Evolutionary conservation across 2,329 filamentous ascomycete genomes (phyloP).

Genomic region (Coniochaeta pulveracea): DNA sequence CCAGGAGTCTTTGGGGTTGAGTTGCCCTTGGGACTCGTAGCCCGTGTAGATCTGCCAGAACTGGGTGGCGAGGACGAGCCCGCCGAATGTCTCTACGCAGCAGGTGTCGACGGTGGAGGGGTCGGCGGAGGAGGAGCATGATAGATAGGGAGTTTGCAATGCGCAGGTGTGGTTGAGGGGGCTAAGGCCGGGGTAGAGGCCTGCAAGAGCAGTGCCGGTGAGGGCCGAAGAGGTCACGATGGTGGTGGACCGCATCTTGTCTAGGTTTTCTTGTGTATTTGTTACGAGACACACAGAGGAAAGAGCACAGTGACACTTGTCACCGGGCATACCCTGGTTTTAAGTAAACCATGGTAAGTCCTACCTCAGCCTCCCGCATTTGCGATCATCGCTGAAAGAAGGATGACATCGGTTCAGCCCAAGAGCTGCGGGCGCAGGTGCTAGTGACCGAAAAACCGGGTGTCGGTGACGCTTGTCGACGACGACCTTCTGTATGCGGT

Average conservation of each 20-base stretch:
- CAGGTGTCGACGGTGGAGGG: conserved; percentile 42
- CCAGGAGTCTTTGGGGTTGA: conserved; percentile 45
- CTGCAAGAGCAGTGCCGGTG: neutral
- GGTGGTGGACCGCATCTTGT: no score
- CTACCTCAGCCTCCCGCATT: no score
- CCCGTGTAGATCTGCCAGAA: conserved; percentile 57
- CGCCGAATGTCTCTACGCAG: conserved; percentile 55
- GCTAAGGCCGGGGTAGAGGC: neutral
- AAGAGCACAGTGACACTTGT: no score
- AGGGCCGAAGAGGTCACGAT: neutral
- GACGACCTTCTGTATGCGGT: conserved; percentile 1
- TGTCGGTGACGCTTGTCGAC: no score
- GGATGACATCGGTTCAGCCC: no score
- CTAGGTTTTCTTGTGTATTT: no score
- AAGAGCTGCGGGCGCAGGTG: no score
- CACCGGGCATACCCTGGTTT: no score
- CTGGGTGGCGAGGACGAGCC: conserved; percentile 47
- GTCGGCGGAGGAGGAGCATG: conserved; percentile 35
- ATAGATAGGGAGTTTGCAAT: conserved; percentile 22
- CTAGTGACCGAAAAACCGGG: no score
- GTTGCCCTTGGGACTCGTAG: conserved; percentile 42
- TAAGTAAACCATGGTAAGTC: no score
- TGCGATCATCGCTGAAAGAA: no score
- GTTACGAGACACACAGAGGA: no score
- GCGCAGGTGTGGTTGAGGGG: neutral